Conservation (phyloP, 345 rosid genomes). For the Populus pruinosa region DNA sequence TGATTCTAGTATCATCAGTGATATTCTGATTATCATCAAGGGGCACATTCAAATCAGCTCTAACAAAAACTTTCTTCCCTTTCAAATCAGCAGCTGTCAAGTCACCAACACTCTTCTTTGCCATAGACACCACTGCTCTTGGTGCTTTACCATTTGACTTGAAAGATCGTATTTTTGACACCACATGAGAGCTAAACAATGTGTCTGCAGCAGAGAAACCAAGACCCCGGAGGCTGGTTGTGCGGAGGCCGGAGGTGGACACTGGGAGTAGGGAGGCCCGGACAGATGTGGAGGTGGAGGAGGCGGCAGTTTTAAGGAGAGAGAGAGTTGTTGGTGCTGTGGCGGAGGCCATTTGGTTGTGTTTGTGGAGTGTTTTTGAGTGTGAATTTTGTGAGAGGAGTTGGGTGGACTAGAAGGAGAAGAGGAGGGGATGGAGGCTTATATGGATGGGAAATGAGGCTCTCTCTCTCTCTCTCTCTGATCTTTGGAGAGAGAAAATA, state of each 20-base stretch:
- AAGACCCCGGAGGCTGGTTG: constrained; percentile 39
- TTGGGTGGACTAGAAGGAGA: background rate
- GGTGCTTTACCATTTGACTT: constrained; percentile 27
- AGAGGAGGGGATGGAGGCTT: background rate
- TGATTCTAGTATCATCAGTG: constrained; percentile 89
- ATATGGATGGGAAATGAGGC: constrained; percentile 7
- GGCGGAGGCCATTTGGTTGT: constrained; percentile 51
- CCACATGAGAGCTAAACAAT: constrained; percentile 42
- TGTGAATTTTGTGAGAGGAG: background rate
- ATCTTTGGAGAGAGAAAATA: background rate
- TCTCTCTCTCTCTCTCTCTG: background rate
- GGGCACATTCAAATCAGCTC: constrained; percentile 95
- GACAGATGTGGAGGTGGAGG: constrained; percentile 35
- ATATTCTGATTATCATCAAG: constrained; percentile 85
- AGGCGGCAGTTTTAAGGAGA: constrained; percentile 52
- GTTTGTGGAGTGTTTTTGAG: background rate
- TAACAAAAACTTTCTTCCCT: constrained; percentile 91
- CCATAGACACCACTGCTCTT: constrained; percentile 59
- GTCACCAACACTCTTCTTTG: constrained; percentile 92
- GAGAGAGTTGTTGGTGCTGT: constrained; percentile 62
- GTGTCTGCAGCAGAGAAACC: constrained; percentile 63
- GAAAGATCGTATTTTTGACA: constrained; percentile 38
- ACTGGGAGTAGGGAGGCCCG: constrained; percentile 46
- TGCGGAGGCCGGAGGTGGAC: constrained; percentile 27
- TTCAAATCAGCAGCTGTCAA: constrained; percentile 73